Evolutionary conservation across 2,329 filamentous ascomycete genomes (phyloP).

Genomic region (Alternaria gansuensis): DNA sequence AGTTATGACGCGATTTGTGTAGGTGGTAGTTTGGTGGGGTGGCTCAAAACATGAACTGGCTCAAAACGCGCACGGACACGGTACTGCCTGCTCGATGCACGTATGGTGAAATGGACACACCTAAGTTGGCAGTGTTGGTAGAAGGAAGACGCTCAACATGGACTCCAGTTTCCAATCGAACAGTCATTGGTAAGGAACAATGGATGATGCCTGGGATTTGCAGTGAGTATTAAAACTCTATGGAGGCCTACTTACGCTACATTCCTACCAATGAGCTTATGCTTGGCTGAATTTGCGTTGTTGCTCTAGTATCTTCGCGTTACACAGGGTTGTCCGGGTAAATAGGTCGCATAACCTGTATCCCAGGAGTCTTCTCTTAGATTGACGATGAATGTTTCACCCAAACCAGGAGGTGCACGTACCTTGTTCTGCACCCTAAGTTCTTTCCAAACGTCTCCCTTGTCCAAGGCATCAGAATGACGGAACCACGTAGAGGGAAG

Average conservation of each 20-base stretch:
- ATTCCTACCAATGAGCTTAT: not conserved
- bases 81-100: not conserved
- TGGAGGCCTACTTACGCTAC: too few species aligned
- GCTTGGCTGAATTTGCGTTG: not conserved
- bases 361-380: constrained; percentile 18
- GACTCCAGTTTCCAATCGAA: not conserved
- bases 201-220: not conserved
- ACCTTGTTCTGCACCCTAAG: constrained; percentile 5
- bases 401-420: constrained; percentile 18
- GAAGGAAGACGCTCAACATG: not conserved
- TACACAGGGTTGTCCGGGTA: constrained; percentile 2
- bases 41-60: too few species aligned
- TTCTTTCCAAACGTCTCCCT: constrained; percentile 20
- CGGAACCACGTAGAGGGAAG: constrained; percentile 13
- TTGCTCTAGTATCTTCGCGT: constrained; percentile 4
- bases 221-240: not conserved
- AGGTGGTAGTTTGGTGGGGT: too few species aligned
- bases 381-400: constrained; percentile 22
- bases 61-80: too few species aligned
- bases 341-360: constrained; percentile 7
- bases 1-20: too few species aligned
- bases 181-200: not conserved
- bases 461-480: constrained; percentile 27
- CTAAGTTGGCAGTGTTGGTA: not conserved
- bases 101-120: not conserved